Percentiles rank a stretch among this genome's conserved stretches.
These are phyloP conservation scores for Hawksworthiomyces lignivorus DNA, from an alignment of 2,329 filamentous ascomycete genomes.

Conservation along the genomic window DNA sequence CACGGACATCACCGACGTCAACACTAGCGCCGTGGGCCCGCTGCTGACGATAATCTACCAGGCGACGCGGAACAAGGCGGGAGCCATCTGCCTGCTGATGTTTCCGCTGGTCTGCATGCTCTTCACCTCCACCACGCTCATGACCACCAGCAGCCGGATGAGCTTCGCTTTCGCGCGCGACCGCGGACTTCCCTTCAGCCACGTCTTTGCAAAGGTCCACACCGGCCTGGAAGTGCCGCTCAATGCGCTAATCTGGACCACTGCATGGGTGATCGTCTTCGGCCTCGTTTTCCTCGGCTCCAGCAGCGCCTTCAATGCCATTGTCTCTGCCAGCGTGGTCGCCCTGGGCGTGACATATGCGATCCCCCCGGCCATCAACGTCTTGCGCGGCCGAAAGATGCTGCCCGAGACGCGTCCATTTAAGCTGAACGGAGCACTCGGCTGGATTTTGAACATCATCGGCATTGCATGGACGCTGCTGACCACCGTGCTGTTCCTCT, in stretches of 20 bases:
- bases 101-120: conserved; percentile 57
- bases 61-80: conserved; percentile 53
- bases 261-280: conserved; percentile 46
- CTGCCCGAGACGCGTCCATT: conserved; percentile 44
- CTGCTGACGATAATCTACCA: conserved; percentile 41
- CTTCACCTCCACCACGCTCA: conserved; percentile 55
- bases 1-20: conserved; percentile 45
- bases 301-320: conserved; percentile 51
- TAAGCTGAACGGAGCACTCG: conserved; percentile 25
- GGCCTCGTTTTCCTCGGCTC: conserved; percentile 53
- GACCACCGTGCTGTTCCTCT: conserved; percentile 70
- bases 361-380: conserved; percentile 65
- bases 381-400: conserved; percentile 56
- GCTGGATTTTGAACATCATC: conserved; percentile 29
- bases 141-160: conserved; percentile 54
- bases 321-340: conserved; percentile 30
- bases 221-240: conserved; percentile 54
- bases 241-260: conserved; percentile 54
- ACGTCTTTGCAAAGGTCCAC: conserved; percentile 54
- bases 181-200: conserved; percentile 56
- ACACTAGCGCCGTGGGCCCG: conserved; percentile 27
- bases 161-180: conserved; percentile 60
- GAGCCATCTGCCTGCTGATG: conserved; percentile 57
- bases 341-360: conserved; percentile 65
- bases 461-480: conserved; percentile 59